Evolutionary conservation across 2,329 filamentous ascomycete species (phyloP).

Genomic region (Fusarium metavorans): DNA sequence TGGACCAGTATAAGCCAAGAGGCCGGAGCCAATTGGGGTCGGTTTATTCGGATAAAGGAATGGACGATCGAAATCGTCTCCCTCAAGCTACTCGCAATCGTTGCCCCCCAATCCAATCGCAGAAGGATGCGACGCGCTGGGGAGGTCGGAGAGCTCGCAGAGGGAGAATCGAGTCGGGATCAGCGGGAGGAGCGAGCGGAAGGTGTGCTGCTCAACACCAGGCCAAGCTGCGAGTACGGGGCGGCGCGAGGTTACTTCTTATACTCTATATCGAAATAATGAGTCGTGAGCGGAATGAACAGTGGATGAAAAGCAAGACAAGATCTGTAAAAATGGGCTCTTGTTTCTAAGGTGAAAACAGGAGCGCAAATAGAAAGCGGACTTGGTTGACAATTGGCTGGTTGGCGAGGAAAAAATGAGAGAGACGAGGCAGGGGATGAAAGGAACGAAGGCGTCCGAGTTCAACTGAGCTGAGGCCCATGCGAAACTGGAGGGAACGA

Average conservation of each 20-base stretch:
- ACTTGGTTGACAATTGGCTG: not conserved
- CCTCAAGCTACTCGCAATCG: slow-evolving; percentile 8
- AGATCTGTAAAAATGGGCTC: not conserved
- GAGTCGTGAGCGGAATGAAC: slow-evolving; percentile 22
- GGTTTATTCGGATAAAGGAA: not conserved
- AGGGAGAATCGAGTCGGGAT: slow-evolving; percentile 18
- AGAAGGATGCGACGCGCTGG: not conserved
- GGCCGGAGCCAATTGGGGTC: slow-evolving; percentile 9
- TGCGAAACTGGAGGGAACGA: not conserved
- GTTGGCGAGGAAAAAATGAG: slow-evolving; percentile 4
- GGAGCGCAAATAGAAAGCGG: not conserved
- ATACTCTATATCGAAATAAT: slow-evolving; percentile 10
- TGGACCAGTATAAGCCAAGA: not conserved
- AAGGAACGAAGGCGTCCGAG: slow-evolving; percentile 23
- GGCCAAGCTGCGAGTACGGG: not conserved
- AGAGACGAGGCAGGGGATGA: slow-evolving; percentile 11
- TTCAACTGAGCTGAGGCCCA: not conserved
- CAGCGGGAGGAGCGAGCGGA: slow-evolving; percentile 25
- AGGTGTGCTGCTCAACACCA: slow-evolving; percentile 22
- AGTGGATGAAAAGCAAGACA: slow-evolving; percentile 21
- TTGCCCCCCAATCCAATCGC: not conserved
- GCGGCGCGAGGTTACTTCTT: slow-evolving; percentile 8
- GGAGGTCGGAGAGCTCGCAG: slow-evolving; percentile 15
- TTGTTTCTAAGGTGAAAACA: slow-evolving; percentile 5
- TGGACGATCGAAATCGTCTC: slow-evolving; percentile 4